Conservation (phyloP, 768 basidiomycete species). For the Pilatotrama ljubarskyi region DNA sequence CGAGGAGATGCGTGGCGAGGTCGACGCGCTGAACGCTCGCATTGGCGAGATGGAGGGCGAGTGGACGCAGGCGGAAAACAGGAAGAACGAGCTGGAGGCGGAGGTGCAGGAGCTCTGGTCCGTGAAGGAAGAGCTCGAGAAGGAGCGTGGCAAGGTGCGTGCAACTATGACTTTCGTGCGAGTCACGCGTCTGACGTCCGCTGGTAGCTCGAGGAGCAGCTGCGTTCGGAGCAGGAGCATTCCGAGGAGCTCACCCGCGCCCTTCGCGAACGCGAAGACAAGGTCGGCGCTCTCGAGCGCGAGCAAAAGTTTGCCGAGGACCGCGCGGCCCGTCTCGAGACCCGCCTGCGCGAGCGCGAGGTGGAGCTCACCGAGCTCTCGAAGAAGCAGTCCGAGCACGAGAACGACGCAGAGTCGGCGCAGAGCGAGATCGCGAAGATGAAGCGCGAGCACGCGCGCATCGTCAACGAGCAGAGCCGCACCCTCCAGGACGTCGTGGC, state of each 20-base stretch:
- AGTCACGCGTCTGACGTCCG: background rate
- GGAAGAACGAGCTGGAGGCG: slow-evolving; percentile 53
- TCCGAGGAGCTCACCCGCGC: slow-evolving; percentile 46
- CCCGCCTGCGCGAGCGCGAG: slow-evolving; percentile 57
- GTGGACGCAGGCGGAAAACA: slow-evolving; percentile 57
- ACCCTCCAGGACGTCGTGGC: slow-evolving; percentile 47
- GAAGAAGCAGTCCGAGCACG: slow-evolving; percentile 46
- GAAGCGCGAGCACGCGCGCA: slow-evolving; percentile 54
- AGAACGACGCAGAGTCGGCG: slow-evolving; percentile 53
- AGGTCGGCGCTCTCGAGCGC: slow-evolving; percentile 50
- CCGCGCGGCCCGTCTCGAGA: slow-evolving; percentile 53
- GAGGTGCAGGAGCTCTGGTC: slow-evolving; percentile 55
- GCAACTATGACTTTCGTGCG: background rate
- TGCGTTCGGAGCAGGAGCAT: slow-evolving; percentile 55
- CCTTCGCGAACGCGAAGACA: slow-evolving; percentile 55
- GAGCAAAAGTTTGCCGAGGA: slow-evolving; percentile 59
- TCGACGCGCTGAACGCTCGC: slow-evolving; percentile 41
- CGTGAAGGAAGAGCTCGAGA: slow-evolving; percentile 54
- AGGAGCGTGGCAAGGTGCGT: slow-evolving; percentile 55
- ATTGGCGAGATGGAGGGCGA: slow-evolving; percentile 52
- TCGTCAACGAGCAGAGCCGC: slow-evolving; percentile 48
- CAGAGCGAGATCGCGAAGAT: slow-evolving; percentile 56
- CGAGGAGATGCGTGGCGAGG: slow-evolving; percentile 30
- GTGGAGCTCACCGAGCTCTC: slow-evolving; percentile 52
- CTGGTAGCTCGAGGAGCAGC: slow-evolving; percentile 51